Evolutionary conservation across 352 stramenopile genomes (phyloP), one percentile per base, ranked within the genome.

Genomic region (Phytophthora chlamydospora): DNA sequence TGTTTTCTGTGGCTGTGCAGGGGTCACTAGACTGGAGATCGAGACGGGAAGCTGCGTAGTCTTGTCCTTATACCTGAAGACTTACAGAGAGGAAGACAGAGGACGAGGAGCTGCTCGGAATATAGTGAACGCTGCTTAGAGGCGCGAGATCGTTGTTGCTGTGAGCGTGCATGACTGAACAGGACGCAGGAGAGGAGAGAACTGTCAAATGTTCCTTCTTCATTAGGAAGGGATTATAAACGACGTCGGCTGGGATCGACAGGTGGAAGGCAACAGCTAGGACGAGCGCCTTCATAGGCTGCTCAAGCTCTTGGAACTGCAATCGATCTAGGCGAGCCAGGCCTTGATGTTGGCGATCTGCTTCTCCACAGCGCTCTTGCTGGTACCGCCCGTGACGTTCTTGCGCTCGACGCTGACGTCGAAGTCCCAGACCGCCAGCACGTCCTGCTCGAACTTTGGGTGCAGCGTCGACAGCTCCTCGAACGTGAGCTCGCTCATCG

Each of bases 381-480:
- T 91, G 16, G 89, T 96, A 43, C 85, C 90, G 21, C 90, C 90
- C 11, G 78, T 80, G 16, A 95, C 85, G 67, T 96, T 97, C 77
- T 97, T 97, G 66, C 88, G 88, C 66, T 97, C 90, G 54, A 97
- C 90, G 66, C 89, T 97, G 29, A 72, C 72, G 60, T 97, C 89
- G 49, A 97, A 98, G 69, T 96, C 62, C 91, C 91, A 98, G 29
- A 98, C 82, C 10, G 78, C 79, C 58, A 89, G 58, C 39, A 98
- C 93, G 53, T 98, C 91, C 35, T 84, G 49, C 50, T 94, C 91
- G 58, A 98, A 98, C 65, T 88, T 79, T 46, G 75, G 58, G 69
- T 98, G 93, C 19, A 98, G 78, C 44, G 80, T 83, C 41, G 73
- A 71, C 42, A 98, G 83, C 61, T 98, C 90, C 13, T 90, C 89